These are phyloP conservation scores for Lyophyllum decastes DNA, from an alignment of 768 basidiomycete genomes.

Conservation along the genomic window DNA sequence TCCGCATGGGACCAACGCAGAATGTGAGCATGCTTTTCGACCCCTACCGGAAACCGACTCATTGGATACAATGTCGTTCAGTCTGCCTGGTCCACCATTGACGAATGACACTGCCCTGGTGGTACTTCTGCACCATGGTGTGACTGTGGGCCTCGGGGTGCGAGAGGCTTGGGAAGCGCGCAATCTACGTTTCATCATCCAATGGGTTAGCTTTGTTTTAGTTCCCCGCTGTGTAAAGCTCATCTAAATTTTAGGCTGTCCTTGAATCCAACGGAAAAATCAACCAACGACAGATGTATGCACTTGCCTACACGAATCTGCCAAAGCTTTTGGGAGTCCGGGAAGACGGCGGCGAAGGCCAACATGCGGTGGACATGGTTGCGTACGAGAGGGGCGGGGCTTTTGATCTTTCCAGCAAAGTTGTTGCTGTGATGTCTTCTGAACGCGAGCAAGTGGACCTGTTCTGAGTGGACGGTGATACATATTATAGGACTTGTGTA, in stretches of 20 bases:
- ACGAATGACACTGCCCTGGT: constrained; percentile 63
- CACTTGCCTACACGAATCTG: constrained; percentile 47
- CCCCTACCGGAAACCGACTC: background rate
- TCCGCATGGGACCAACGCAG: constrained; percentile 69
- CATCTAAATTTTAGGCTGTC: constrained; percentile 33
- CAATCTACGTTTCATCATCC: constrained; percentile 74
- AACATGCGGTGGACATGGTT: constrained; percentile 52
- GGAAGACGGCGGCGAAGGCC: constrained; percentile 36
- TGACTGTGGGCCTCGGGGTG: constrained; percentile 78
- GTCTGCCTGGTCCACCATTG: constrained; percentile 76
- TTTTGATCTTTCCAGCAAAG: constrained; percentile 56
- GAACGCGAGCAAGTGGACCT: constrained; percentile 53
- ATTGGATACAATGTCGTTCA: constrained; percentile 21
- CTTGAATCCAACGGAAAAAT: constrained; percentile 49
- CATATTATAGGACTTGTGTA: constrained; percentile 4
- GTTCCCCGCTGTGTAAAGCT: background rate
- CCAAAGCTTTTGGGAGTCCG: constrained; percentile 40
- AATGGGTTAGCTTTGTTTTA: constrained; percentile 57
- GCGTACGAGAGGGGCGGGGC: constrained; percentile 59
- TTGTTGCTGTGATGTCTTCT: constrained; percentile 57
- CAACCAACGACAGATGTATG: constrained; percentile 39
- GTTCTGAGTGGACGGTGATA: constrained; percentile 27
- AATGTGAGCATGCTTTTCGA: constrained; percentile 44
- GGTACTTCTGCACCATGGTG: constrained; percentile 65
- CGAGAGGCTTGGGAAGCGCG: constrained; percentile 71